Conservation (phyloP, 805 yeast genomes). For the Kodamaea kakaduensis region DNA sequence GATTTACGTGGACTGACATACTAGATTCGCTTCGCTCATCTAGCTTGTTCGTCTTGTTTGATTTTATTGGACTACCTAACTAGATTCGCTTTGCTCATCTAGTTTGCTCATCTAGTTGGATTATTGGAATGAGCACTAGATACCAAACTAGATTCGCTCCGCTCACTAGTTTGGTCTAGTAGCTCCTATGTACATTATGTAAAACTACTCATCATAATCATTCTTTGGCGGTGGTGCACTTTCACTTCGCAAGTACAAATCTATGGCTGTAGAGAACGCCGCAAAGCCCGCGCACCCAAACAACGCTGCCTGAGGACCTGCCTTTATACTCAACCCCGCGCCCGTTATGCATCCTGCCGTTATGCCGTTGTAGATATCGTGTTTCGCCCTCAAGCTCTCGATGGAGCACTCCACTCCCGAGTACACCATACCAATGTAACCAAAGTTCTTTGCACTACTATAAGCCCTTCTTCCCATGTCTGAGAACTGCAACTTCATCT, state of each 20-base stretch:
- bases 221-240: slow-evolving; percentile 77
- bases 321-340: slow-evolving; percentile 86
- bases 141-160: no score
- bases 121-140: no score
- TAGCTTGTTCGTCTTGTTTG: no score
- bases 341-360: slow-evolving; percentile 96
- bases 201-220: slow-evolving; percentile 64
- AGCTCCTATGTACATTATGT: slow-evolving; percentile 10
- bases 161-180: slow-evolving; percentile 7
- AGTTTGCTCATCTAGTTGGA: no score
- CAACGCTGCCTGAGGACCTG: slow-evolving; percentile 90
- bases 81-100: no score
- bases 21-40: no score
- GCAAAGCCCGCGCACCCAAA: slow-evolving; percentile 98
- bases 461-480: slow-evolving; percentile 92
- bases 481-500: slow-evolving; percentile 81
- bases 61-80: no score
- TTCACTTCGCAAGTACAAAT: slow-evolving; percentile 80
- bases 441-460: slow-evolving; percentile 89
- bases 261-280: slow-evolving; percentile 87
- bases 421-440: slow-evolving; percentile 85
- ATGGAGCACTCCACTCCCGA: slow-evolving; percentile 90
- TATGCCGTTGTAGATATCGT: slow-evolving; percentile 87
- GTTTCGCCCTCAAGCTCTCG: slow-evolving; percentile 82
- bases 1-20: no score